Evolutionary conservation across 208 protist species (phyloP), one percentile per base, ranked within the genome.

Genomic region (Leishmania gerbilli): DNA sequence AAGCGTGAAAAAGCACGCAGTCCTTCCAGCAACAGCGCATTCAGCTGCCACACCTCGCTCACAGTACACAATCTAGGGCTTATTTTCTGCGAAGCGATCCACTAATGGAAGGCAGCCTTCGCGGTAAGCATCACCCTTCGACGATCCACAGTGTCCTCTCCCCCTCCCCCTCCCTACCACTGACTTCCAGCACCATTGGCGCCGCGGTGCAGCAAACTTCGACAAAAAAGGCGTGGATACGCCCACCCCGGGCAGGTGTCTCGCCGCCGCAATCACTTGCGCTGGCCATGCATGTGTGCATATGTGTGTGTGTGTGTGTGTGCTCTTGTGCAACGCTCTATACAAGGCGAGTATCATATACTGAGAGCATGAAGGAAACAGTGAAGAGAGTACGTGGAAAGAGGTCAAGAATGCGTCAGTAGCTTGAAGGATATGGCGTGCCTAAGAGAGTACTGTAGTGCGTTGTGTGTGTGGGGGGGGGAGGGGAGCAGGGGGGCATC

Each of bases 61-160:
- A 72, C 67, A 49, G 27, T 17, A 49, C 6, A n/a, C 21, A n/a
- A 47, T 88, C 82, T 91, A 60, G 88, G 87, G 87, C 83, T 90
- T 90, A 88, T 90, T 90, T 90, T 88, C 87, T 90, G 80, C 87
- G 77, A 90, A 90, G 84, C 81, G 84, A 86, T 90, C 84, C 87
- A 90, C 74, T 68, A 68, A 69, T 62, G 62, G 42, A 42, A 58
- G 87, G 84, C 79, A 90, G 77, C 87, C 87, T 85, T 85, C 87
- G 87, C 85, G 87, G 87, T 90, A 89, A 89, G 89, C 85, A 86
- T 90, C 83, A 87, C 86, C 81, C 84, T 31, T 45, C 71, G 34
- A 19, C 47, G 4, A 58, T 42, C 42, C 27, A 58, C 47, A 75
- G 45, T 27, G 8, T 31, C 67, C 34, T 21, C 40, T 7, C 42